These are phyloP conservation scores for Pichia sp. DNA, from an alignment of 1,139 yeast genomes.

Conservation along the genomic window DNA sequence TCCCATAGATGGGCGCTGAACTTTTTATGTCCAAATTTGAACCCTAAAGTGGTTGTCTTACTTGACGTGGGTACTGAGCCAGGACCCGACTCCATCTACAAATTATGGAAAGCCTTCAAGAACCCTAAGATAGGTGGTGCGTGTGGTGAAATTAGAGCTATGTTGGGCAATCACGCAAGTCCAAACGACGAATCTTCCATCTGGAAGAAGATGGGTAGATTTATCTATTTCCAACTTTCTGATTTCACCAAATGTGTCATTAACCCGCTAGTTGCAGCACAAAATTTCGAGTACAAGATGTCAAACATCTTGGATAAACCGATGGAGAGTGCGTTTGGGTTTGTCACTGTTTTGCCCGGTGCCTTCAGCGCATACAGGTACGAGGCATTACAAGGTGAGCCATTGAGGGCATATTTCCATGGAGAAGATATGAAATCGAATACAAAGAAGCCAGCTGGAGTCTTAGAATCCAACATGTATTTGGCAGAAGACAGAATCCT, in stretches of 20 bases:
- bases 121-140: conserved; percentile 81
- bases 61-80: conserved; percentile 84
- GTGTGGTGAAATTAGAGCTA: conserved; percentile 77
- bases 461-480: conserved; percentile 76
- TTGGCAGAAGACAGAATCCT: conserved; percentile 80
- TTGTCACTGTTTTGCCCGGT: conserved; percentile 78
- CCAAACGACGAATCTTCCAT: conserved; percentile 38
- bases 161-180: conserved; percentile 46
- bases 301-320: conserved; percentile 82
- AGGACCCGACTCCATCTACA: conserved; percentile 64
- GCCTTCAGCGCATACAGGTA: conserved; percentile 83
- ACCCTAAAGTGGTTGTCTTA: conserved; percentile 67
- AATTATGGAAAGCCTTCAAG: conserved; percentile 71
- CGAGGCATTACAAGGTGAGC: conserved; percentile 70
- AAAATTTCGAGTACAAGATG: conserved; percentile 79
- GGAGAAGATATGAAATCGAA: conserved; percentile 70
- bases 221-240: conserved; percentile 19
- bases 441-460: conserved; percentile 49
- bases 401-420: conserved; percentile 72
- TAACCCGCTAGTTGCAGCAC: conserved; percentile 80
- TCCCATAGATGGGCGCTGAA: conserved; percentile 86
- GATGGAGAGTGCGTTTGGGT: conserved; percentile 76
- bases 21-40: conserved; percentile 65
- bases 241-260: conserved; percentile 38
- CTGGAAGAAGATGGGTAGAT: conserved; percentile 21